phyloP scores from a whole-genome alignment of 2,329 filamentous ascomycete genomes.

The Emergomyces pasteurianus region DNA sequence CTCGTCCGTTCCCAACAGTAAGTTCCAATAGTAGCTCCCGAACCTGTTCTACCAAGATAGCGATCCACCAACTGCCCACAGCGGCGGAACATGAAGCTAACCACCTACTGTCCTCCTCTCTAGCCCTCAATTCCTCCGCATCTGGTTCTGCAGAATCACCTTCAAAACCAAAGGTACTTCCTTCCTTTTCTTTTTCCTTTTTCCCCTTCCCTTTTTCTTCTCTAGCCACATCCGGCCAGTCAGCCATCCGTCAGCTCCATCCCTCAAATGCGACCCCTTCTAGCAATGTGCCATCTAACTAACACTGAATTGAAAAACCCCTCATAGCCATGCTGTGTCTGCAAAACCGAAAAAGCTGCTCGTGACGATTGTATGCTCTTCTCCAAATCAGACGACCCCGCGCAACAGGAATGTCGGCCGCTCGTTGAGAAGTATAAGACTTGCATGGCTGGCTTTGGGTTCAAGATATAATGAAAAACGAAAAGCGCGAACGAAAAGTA shows the following conservation, averaged over 20 bases:
- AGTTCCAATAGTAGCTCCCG: neutral
- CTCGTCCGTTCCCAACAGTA: conserved; percentile 1
- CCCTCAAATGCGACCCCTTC: no score
- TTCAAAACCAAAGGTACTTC: conserved; percentile 29
- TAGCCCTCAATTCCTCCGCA: conserved; percentile 2
- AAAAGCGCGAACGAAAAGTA: neutral
- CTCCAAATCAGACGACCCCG: conserved; percentile 67
- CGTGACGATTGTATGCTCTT: conserved; percentile 99
- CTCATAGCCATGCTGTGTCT: conserved; percentile 84
- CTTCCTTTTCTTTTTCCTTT: neutral
- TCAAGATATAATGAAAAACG: conserved; percentile 41
- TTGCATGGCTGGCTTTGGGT: conserved; percentile 91
- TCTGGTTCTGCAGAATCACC: conserved; percentile 5
- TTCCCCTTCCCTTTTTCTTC: no score
- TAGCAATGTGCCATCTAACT: neutral
- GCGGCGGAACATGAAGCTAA: conserved; percentile 1
- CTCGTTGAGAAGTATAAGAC: conserved; percentile 74
- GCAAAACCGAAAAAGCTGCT: conserved; percentile 82
- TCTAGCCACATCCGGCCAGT: neutral
- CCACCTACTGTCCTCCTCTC: conserved; percentile 18
- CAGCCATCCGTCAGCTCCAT: neutral
- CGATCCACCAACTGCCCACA: neutral
- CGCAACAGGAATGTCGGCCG: conserved; percentile 64
- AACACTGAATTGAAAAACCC: conserved; percentile 2
- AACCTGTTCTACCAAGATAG: neutral